Conservation (phyloP, 1,139 yeast species). For the Yamadazyma spencermartinsiae region DNA sequence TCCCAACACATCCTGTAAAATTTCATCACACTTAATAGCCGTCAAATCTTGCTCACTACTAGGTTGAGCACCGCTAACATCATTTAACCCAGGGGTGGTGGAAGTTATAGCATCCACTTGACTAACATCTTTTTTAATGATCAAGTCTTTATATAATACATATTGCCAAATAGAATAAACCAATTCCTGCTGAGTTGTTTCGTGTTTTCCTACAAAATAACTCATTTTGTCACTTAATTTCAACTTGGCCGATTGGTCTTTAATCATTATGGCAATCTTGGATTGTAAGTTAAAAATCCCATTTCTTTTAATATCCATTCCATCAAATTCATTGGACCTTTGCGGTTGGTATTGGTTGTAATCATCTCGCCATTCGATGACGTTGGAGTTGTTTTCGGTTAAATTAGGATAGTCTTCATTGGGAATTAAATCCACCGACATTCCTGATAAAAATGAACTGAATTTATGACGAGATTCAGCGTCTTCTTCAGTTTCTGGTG, state of each 20-base stretch:
- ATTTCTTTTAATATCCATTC: slow-evolving; percentile 78
- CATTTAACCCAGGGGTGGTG: slow-evolving; percentile 20
- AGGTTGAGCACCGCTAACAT: slow-evolving; percentile 9
- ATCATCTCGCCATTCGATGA: slow-evolving; percentile 47
- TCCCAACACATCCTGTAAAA: slow-evolving; percentile 58
- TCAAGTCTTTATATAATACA: slow-evolving; percentile 70
- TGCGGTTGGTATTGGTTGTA: slow-evolving; percentile 14
- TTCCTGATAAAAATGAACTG: slow-evolving; percentile 78
- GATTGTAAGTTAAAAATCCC: slow-evolving; percentile 70
- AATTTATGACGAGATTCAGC: slow-evolving; percentile 39
- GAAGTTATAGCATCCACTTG: slow-evolving; percentile 41
- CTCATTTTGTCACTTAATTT: slow-evolving; percentile 64
- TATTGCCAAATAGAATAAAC: slow-evolving; percentile 88
- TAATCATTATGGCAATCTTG: slow-evolving; percentile 77
- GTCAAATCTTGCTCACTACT: slow-evolving; percentile 37
- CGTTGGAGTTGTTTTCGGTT: slow-evolving; percentile 31
- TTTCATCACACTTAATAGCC: slow-evolving; percentile 66
- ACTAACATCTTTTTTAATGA: slow-evolving; percentile 41
- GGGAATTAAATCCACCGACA: slow-evolving; percentile 72
- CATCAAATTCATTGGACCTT: slow-evolving; percentile 65
- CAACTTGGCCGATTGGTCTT: slow-evolving; percentile 64
- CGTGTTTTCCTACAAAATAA: slow-evolving; percentile 69
- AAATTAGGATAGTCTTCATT: slow-evolving; percentile 42
- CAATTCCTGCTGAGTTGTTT: slow-evolving; percentile 85
- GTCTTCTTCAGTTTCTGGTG: slow-evolving; percentile 20